Base-by-base conservation (phyloP, 257 asterid genomes). In the Solanum virginianum region DNA sequence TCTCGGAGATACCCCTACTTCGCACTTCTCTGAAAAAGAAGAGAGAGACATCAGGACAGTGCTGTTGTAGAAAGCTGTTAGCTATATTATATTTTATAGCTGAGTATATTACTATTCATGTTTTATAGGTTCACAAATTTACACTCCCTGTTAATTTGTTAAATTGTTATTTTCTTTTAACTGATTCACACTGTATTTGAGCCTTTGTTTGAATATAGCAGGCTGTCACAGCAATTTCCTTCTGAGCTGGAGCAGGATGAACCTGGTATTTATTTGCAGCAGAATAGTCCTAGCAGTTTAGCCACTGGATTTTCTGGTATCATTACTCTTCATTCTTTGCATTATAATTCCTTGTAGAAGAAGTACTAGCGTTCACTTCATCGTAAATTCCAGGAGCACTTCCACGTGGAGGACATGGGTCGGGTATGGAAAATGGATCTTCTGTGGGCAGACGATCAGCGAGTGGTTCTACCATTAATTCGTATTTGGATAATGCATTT, bases 301-400 rank as follows among this genome's bases (percentile, higher is more conserved):
- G 85, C 90, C 43, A 81, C 90, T 74, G 97, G 94, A 87, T 92
- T 93, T 91, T 89, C 95, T 86, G 99, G 99, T 95, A 97, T 87
- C 66, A 86, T 62, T 85, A 47, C 81, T 69, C 83, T 71, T 74
- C 62, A 17, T 84, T 68, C 59, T 87, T 45, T 39, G 41, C 43
- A 84, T 63, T 55, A 77, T 83, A 20, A 56, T 88, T 87, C 84
- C 83, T 84, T 86, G 56, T 24, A 26, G 59, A 69, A 77, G 60
- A 69, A 83, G 82, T 86, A 54, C 26, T 80, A 26, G 81, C 66
- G 51, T 88, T 81, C 84, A 63, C 11, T 84, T 85, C 53, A 9
- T 65, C 83, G 26, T 57, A 88, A 53, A 18, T 88, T 59, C 82
- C 93, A 97, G 98, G 93, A 65, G 81, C 93, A 81, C 86, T 93